Percentiles rank a stretch among this genome's conserved stretches.
phyloP scores from a whole-genome alignment of 208 protist species.

The Entamoeba dispar region DNA sequence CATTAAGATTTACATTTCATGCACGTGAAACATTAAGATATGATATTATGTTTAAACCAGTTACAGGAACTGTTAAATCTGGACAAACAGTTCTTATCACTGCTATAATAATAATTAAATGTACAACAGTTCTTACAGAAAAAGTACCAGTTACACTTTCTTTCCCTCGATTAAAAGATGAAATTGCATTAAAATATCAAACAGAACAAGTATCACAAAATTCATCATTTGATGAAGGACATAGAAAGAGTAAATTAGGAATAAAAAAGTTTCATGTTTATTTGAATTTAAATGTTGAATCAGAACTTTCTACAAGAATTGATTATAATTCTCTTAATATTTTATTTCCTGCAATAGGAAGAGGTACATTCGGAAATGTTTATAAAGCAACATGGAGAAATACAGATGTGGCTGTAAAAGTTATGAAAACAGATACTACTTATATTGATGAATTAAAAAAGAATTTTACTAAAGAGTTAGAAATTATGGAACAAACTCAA shows the following conservation, averaged over 20 bases:
- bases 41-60: not conserved
- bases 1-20: too few species aligned
- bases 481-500: too few species aligned
- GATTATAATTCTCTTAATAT: not conserved
- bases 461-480: not conserved
- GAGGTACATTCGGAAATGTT: too few species aligned
- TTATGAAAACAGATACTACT: too few species aligned
- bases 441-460: not conserved
- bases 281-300: not conserved
- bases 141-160: too few species aligned
- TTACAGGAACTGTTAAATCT: not conserved
- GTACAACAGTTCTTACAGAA: not conserved
- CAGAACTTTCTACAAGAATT: not conserved
- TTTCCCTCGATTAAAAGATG: too few species aligned
- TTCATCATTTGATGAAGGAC: too few species aligned
- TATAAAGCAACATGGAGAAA: too few species aligned
- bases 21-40: not conserved
- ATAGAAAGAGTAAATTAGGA: too few species aligned
- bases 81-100: not conserved
- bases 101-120: not conserved
- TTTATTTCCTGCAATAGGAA: not conserved
- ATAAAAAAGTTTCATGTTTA: not conserved
- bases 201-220: too few species aligned
- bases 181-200: too few species aligned
- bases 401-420: too few species aligned